Base-by-base conservation (phyloP, 1,139 yeast species). In the Taphrina betulina region DNA sequence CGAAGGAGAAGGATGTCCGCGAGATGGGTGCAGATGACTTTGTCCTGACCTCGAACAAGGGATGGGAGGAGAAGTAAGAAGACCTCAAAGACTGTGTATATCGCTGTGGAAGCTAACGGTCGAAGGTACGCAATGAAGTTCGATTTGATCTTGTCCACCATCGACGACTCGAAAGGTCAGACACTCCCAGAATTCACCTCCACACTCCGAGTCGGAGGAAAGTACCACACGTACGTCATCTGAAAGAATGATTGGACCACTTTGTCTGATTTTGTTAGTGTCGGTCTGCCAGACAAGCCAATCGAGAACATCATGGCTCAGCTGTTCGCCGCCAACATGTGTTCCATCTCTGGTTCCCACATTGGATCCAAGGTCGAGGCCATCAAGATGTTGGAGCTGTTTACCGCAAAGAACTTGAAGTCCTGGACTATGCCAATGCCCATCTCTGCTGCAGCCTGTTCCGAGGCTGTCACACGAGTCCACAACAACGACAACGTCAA, bases 401-500 rank as follows among this genome's bases (percentile, higher is more conserved):
- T 63, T 5, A 60, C 53, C 36, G 60, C 53, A 42, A 48, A 60
- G 55, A 34, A 45, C 12, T 28, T 62, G 50, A 41, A 61, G 48
- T 57, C 64, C 7, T 62, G 64, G 64, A 53, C 60, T 20, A 61
- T 59, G 58, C 60, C 58, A 14, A 23, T 60, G 20, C 61, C 60
- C 7, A 43, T 60, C 51, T 41, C 54, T 5, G 62, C 54, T 16
- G 61, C 57, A 42, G 59, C 57, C 3, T 59, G 61, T 41, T 35
- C 44, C 5, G 46, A 52, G 33, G 63, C 62, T 2, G 50, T 60
- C 24, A 33, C 50, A 34, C 56, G 54, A 19, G 57, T 61, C 36
- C 53, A 57, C 40, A 45, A 75, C 75, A 81, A 81, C 64, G 82
- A 42, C 22, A 42, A 81, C 60, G 83, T 80, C 57, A 77, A 78